Conservation (phyloP, 2,329 filamentous ascomycete genomes). For the Pestalotiopsis fici region DNA sequence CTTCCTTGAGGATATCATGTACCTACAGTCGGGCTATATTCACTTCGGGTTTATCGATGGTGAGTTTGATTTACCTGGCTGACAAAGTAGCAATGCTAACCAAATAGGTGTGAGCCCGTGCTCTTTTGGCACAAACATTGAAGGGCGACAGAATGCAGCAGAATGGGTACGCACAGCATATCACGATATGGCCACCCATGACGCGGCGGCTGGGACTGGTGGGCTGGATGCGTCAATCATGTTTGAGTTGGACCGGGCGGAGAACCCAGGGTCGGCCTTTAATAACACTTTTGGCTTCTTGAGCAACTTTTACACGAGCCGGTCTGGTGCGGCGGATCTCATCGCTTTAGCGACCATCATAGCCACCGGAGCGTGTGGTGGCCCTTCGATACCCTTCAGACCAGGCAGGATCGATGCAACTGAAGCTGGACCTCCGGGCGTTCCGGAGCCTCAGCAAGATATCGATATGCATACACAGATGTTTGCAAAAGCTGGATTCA, state of each 20-base stretch:
- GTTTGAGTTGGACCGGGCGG: conserved; percentile 18
- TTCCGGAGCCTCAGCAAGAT: conserved; percentile 30
- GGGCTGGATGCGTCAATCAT: conserved; percentile 22
- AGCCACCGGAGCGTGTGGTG: conserved; percentile 22
- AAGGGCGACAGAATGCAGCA: conserved; percentile 17
- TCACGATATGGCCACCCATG: conserved; percentile 22
- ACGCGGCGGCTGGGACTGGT: conserved; percentile 16
- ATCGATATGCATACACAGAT: conserved; percentile 23
- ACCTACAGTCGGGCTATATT: conserved; percentile 12
- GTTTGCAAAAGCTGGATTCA: conserved; percentile 32
- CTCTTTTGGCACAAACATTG: conserved; percentile 9
- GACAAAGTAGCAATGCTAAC: not conserved
- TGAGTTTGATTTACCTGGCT: conserved; percentile 6
- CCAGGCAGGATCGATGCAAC: conserved; percentile 31
- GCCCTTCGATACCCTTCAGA: conserved; percentile 26
- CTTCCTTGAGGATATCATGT: conserved; percentile 13
- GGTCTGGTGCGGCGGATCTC: conserved; percentile 27
- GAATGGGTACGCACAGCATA: conserved; percentile 24
- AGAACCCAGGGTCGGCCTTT: conserved; percentile 22
- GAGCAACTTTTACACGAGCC: conserved; percentile 19
- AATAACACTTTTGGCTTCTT: conserved; percentile 24
- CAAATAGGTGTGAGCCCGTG: conserved; percentile 13
- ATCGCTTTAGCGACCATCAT: conserved; percentile 31
- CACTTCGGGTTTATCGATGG: conserved; percentile 12
- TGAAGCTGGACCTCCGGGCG: conserved; percentile 29